Base-by-base conservation (phyloP, 306 rosid species). In the Hippophae tibetana region DNA sequence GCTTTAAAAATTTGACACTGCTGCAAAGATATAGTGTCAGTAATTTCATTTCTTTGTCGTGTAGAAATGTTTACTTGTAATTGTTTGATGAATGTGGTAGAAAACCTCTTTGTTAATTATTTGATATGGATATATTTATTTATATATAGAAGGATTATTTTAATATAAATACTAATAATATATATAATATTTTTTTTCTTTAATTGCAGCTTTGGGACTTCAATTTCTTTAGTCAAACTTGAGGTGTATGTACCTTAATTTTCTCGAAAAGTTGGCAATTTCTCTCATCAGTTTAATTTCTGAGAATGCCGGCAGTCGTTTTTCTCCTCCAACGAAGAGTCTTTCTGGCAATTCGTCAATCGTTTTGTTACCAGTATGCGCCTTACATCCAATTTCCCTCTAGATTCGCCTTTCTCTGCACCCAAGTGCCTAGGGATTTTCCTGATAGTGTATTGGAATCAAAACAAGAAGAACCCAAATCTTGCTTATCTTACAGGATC, bases 401-500 rank as follows among this genome's bases (percentile, higher is more conserved):
- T 3, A 50, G 56, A 31, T 74, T 76, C 57, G 69, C 43, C 56
- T 54, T 49, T 38, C 51, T 85, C 3, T 82, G 86, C 82, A 65
- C 88, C 58, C 82, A 78, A 71, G 9, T 82, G 13, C 65, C 79
- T 9, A 65, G 43, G 9, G 47, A 44, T 31, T 47, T 47, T 31
- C 26, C 79, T 43, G 54, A 53, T 25, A 52, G 64, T 14, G 59
- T 27, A 13, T 18, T 55, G 6, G 75, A 74, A 3, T 45, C 70
- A 8, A 64, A 65, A 54, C 58, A 12, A 59, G 71, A 75, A 54
- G 80, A 58, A 42, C 63, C 70, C 43, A 65, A 63, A 12, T 60
- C 60, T 27, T 73, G 86, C 78, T 79, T 92, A 25, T 92, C 88
- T 45, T 68, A 70, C 54, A 82, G 82, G 78, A 88, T 92, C 51